A percentile compares a stretch with the other conserved stretches of the same genome.
These are phyloP conservation scores for Amphibolis antarctica DNA, from an alignment of 106 monocot species.

Conservation along the genomic window DNA sequence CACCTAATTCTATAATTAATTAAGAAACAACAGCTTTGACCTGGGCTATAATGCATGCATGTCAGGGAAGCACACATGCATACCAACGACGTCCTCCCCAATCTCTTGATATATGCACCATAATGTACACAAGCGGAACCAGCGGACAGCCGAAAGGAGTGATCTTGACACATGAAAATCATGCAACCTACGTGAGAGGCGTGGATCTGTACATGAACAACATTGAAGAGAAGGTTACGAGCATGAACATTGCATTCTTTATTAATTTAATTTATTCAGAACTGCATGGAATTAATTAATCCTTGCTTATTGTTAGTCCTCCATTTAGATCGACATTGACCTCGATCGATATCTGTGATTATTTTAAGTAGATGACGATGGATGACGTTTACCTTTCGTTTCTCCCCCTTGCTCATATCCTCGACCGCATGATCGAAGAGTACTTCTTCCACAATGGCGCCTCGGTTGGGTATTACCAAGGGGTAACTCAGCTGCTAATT, in stretches of 20 bases:
- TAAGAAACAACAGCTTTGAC: no score
- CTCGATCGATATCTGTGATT: neutral
- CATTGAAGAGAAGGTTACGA: constrained; percentile 89
- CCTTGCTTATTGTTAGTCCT: neutral
- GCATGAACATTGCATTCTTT: neutral
- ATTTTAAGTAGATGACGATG: constrained; percentile 50
- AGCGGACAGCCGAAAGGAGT: constrained; percentile 86
- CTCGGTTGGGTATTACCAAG: constrained; percentile 89
- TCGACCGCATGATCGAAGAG: constrained; percentile 84
- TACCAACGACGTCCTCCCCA: constrained; percentile 42
- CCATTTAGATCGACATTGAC: neutral
- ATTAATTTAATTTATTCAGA: no score
- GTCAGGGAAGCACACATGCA: constrained; percentile 51
- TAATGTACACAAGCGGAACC: constrained; percentile 98
- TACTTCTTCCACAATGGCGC: constrained; percentile 89
- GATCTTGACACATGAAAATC: constrained; percentile 66
- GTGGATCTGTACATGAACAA: constrained; percentile 58
- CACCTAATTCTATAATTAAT: no score
- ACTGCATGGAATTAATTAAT: no score
- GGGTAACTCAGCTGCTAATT: constrained; percentile 45
- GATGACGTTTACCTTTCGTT: constrained; percentile 89
- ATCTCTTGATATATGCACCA: constrained; percentile 68
- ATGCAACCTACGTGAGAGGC: constrained; percentile 46
- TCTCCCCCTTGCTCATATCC: constrained; percentile 90
- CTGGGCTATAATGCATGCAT: no score